Evolutionary conservation across 805 yeast species (phyloP).

Genomic region (Aciculoconidium aculeatum): DNA sequence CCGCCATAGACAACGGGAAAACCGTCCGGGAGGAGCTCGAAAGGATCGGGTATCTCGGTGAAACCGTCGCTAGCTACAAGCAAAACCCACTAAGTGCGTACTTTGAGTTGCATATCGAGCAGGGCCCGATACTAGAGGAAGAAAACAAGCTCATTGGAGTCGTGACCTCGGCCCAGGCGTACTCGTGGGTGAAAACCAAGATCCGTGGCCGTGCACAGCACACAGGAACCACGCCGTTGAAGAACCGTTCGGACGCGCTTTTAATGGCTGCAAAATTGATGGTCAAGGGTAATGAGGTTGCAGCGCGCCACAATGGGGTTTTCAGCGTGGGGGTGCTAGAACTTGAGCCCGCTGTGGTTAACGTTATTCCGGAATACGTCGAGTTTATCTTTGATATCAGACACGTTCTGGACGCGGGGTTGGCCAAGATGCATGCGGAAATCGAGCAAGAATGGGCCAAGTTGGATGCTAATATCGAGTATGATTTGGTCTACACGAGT

Average conservation of each 20-base stretch:
- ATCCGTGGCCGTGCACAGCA: slow-evolving; percentile 63
- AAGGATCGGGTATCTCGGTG: slow-evolving; percentile 61
- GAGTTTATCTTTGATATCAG: slow-evolving; percentile 58
- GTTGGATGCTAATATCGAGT: slow-evolving; percentile 29
- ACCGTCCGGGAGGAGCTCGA: slow-evolving; percentile 49
- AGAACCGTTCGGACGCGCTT: slow-evolving; percentile 55
- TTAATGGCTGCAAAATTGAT: slow-evolving; percentile 55
- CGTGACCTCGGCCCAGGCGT: slow-evolving; percentile 63
- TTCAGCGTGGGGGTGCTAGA: slow-evolving; percentile 55
- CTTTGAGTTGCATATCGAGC: slow-evolving; percentile 72
- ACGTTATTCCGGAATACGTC: slow-evolving; percentile 61
- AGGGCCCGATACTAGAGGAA: slow-evolving; percentile 65
- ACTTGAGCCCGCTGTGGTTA: slow-evolving; percentile 55
- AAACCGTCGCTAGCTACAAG: slow-evolving; percentile 39
- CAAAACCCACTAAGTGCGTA: slow-evolving; percentile 58
- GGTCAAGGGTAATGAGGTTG: slow-evolving; percentile 49
- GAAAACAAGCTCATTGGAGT: slow-evolving; percentile 54
- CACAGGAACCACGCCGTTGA: slow-evolving; percentile 69
- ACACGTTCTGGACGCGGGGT: slow-evolving; percentile 42
- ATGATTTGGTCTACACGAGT: slow-evolving; percentile 43
- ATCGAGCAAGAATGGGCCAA: slow-evolving; percentile 32
- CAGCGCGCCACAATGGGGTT: slow-evolving; percentile 46
- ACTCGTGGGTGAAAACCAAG: slow-evolving; percentile 53
- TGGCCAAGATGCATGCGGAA: slow-evolving; percentile 32
- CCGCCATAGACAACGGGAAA: slow-evolving; percentile 43